These are phyloP conservation scores for Coriolopsis trogii DNA, from an alignment of 1,284 basidiomycete species.

Conservation along the genomic window DNA sequence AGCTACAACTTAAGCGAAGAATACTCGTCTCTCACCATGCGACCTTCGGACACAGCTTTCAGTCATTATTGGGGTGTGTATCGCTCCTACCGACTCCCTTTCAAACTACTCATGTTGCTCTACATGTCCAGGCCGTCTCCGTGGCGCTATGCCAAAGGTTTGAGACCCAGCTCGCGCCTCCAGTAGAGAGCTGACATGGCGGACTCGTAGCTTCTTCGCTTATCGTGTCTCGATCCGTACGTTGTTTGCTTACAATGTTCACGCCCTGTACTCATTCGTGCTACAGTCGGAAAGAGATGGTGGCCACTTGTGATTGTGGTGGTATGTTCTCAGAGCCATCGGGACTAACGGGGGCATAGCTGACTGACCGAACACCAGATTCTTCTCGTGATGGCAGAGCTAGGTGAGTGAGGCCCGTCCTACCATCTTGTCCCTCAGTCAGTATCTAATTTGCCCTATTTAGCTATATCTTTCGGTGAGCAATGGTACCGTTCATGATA, in stretches of 20 bases:
- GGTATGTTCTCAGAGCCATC: neutral
- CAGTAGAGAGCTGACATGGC: too few relatives aligned
- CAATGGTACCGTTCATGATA: too few relatives aligned
- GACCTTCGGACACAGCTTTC: too few relatives aligned
- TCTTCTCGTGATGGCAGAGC: neutral
- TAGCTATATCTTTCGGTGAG: neutral
- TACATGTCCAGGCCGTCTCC: neutral
- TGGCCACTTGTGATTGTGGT: neutral
- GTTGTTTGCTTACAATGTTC: neutral
- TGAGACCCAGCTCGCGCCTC: neutral
- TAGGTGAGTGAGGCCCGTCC: neutral
- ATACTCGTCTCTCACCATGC: too few relatives aligned
- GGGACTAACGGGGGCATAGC: neutral
- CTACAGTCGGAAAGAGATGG: neutral
- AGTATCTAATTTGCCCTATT: too few relatives aligned
- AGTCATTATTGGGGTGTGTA: too few relatives aligned
- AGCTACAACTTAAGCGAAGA: too few relatives aligned
- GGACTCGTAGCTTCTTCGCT: constrained; percentile 2
- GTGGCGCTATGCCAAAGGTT: constrained; percentile 2
- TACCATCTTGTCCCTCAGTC: too few relatives aligned
- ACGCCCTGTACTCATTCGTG: neutral
- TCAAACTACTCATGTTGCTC: too few relatives aligned
- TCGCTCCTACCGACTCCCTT: too few relatives aligned
- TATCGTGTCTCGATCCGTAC: constrained; percentile 2
- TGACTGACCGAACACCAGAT: neutral